Evolutionary conservation across 306 rosid species (phyloP), one percentile per base, ranked within the genome.

Genomic region (Acacia melanoxylon): DNA sequence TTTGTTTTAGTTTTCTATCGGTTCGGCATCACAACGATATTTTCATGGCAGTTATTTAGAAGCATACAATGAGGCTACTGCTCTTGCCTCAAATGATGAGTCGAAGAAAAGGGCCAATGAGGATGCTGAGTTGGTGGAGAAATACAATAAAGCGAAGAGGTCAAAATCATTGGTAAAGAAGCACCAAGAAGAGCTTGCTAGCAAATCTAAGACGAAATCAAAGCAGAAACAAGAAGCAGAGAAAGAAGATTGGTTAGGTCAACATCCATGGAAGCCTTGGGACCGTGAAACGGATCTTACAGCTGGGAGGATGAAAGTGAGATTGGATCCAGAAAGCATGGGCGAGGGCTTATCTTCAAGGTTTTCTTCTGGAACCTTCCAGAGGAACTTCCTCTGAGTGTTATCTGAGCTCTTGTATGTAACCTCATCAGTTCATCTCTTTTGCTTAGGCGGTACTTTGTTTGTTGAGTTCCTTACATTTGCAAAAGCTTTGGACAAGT

Each of bases 221-320:
- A 89, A 86, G 86, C n/a, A 45, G 75, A 44, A 71, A 71, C 72
- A 68, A 67, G 46, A 67, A 37, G 48, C 29, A 68, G 89, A 82
- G 72, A 90, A 89, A 75, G 94, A 92, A 77, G 93, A 93, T 0
- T 93, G 99, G 97, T 88, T 78, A 76, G 96, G 94, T 81, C 88
- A 92, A 76, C 99, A 95, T 89, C 99, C 97, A 25, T 93, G 99
- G 97, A 95, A 93, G 86, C 99, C 98, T 81, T 93, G 94, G 94
- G 98, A 95, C 86, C 94, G 99, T 74, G 98, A 95, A 77, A 93
- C 89, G 88, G 99, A 93, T 81, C 86, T 95, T 82, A 72, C 89
- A 6, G 92, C 93, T 74, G 98, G 99, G 82, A 88, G 98, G 87
- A n/a, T 10, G 74, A 69, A 45, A 0, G 22, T 95, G 66, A 92